Percentiles rank a stretch among this genome's conserved stretches.
Conservation (phyloP, 148 eudicot species). For the Rhododendron molle region DNA sequence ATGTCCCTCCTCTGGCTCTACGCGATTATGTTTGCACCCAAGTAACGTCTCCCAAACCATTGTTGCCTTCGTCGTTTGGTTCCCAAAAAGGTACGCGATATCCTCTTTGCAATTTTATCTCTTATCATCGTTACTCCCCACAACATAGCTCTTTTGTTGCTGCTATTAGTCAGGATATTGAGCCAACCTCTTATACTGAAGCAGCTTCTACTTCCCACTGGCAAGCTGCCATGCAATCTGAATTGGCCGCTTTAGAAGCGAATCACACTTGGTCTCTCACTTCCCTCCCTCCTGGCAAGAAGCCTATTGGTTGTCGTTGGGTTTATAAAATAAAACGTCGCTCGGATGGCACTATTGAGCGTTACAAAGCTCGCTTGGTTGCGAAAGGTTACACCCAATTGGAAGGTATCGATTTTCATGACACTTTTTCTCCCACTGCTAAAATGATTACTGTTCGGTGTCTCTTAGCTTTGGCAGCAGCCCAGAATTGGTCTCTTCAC, state of each 20-base stretch:
- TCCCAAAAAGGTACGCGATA: background rate
- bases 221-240: background rate
- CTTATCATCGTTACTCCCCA: background rate
- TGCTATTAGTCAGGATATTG: background rate
- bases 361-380: background rate
- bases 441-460: background rate
- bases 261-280: background rate
- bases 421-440: background rate
- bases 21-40: background rate
- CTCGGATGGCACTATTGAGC: background rate
- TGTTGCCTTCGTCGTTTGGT: background rate
- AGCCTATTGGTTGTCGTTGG: background rate
- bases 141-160: background rate
- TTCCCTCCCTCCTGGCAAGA: too few relatives aligned
- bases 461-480: background rate
- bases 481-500: background rate
- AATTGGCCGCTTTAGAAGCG: background rate
- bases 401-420: background rate
- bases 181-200: background rate
- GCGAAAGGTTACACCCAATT: too few relatives aligned
- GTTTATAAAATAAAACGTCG: background rate
- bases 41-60: background rate
- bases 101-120: background rate
- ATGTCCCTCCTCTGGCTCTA: background rate
- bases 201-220: background rate